Conservation (phyloP, 768 basidiomycete species). For the Hericium alpestre region DNA sequence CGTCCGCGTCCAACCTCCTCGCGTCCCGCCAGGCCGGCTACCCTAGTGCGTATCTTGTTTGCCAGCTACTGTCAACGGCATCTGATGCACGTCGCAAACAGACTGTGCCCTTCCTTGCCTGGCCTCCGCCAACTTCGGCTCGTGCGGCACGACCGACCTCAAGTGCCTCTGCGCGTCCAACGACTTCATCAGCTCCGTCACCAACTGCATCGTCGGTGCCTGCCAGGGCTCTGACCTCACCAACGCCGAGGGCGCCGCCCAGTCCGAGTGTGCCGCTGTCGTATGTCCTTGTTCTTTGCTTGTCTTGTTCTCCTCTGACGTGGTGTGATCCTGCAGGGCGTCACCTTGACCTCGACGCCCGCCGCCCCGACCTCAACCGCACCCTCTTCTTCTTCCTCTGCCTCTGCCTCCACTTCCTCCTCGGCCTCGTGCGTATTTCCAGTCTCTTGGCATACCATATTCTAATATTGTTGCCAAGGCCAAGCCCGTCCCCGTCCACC, state of each 20-base stretch:
- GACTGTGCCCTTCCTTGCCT: constrained; percentile 47
- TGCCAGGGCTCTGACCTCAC: constrained; percentile 40
- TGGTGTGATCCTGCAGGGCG: constrained; percentile 5
- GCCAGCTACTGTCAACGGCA: neutral
- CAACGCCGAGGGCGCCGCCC: constrained; percentile 31
- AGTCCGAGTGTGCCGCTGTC: constrained; percentile 34
- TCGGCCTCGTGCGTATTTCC: neutral
- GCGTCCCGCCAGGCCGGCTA: constrained; percentile 8
- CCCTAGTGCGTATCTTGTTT: neutral
- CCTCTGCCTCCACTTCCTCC: neutral
- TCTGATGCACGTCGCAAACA: constrained; percentile 15
- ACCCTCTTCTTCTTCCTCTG: neutral
- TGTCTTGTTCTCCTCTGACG: neutral
- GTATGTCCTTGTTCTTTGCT: constrained; percentile 23
- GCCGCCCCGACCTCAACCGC: neutral
- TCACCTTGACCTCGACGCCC: constrained; percentile 5
- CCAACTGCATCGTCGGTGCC: constrained; percentile 35
- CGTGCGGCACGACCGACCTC: constrained; percentile 40
- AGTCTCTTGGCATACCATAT: too few relatives aligned
- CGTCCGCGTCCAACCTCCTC: constrained; percentile 12
- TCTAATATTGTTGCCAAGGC: too few relatives aligned
- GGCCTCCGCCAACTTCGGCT: constrained; percentile 27
- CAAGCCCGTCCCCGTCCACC: neutral
- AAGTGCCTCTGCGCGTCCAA: constrained; percentile 45
- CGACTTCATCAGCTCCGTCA: constrained; percentile 35